These are phyloP conservation scores for Babjeviella inositovora DNA, from an alignment of 805 yeast species.

Conservation along the genomic window DNA sequence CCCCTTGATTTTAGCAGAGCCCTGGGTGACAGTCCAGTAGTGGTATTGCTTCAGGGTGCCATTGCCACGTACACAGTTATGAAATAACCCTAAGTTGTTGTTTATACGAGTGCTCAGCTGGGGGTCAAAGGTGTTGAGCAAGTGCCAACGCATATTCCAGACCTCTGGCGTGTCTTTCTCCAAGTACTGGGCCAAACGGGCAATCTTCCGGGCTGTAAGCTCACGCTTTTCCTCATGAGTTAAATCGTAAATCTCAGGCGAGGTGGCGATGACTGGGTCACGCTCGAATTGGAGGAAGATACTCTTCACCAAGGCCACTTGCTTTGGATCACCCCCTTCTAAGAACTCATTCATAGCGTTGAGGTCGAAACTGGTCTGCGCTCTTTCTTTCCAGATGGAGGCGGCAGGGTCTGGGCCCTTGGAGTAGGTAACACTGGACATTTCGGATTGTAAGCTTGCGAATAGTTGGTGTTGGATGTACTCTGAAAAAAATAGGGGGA, in stretches of 20 bases:
- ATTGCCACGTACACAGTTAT: slow-evolving; percentile 69
- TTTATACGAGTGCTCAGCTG: slow-evolving; percentile 71
- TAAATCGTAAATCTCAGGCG: slow-evolving; percentile 38
- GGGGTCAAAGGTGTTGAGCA: slow-evolving; percentile 60
- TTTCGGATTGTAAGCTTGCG: too few species aligned
- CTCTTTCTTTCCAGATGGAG: slow-evolving; percentile 31
- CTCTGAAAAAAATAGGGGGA: too few species aligned
- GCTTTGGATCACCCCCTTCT: slow-evolving; percentile 29
- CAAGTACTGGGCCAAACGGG: slow-evolving; percentile 44
- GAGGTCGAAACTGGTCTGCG: slow-evolving; percentile 19
- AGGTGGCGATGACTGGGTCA: slow-evolving; percentile 48
- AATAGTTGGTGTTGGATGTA: too few species aligned
- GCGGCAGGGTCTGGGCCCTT: too few species aligned
- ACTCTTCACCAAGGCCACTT: slow-evolving; percentile 24
- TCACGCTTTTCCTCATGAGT: slow-evolving; percentile 42
- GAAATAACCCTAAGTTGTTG: slow-evolving; percentile 76
- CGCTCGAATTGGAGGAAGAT: slow-evolving; percentile 44
- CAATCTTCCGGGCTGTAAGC: slow-evolving; percentile 42
- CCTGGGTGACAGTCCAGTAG: too few species aligned
- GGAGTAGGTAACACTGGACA: too few species aligned
- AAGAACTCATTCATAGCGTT: slow-evolving; percentile 36
- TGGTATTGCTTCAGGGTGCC: slow-evolving; percentile 75
- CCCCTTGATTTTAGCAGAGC: too few species aligned
- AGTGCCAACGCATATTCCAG: slow-evolving; percentile 38
- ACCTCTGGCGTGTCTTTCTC: too few species aligned